These are phyloP conservation scores for Russula emetica DNA, from an alignment of 768 basidiomycete genomes.

Conservation along the genomic window DNA sequence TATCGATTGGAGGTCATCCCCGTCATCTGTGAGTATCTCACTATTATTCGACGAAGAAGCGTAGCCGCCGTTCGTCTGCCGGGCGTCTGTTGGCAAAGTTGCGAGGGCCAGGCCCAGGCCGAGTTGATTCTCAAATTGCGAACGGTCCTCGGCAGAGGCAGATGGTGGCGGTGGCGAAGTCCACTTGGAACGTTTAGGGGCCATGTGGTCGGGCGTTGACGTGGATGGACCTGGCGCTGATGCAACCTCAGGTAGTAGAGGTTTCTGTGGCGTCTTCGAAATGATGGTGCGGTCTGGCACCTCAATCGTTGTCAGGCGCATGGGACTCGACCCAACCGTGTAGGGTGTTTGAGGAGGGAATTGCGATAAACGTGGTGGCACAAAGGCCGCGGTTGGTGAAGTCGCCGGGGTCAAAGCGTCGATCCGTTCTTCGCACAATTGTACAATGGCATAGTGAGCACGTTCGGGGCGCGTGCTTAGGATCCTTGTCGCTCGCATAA, in stretches of 20 bases:
- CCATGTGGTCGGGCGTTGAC: conserved; percentile 58
- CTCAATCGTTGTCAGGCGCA: conserved; percentile 44
- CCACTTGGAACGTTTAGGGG: conserved; percentile 75
- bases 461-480: conserved; percentile 74
- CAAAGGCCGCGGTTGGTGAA: conserved; percentile 41
- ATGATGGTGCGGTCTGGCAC: conserved; percentile 38
- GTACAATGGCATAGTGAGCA: conserved; percentile 75
- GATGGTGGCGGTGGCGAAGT: conserved; percentile 80
- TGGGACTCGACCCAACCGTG: conserved; percentile 57
- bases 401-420: conserved; percentile 54
- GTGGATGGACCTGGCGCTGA: conserved; percentile 19
- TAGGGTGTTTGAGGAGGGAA: conserved; percentile 67
- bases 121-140: conserved; percentile 62
- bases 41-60: conserved; percentile 59
- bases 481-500: conserved; percentile 92
- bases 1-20: conserved; percentile 69
- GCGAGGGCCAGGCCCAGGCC: conserved; percentile 64
- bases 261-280: conserved; percentile 49
- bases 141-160: conserved; percentile 61
- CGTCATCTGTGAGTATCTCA: conserved; percentile 65
- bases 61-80: conserved; percentile 47
- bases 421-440: conserved; percentile 88
- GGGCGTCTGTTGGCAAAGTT: conserved; percentile 56
- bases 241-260: conserved; percentile 25
- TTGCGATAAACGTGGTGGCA: conserved; percentile 43